A percentile compares a stretch with the other conserved stretches of the same genome.
phyloP scores from a whole-genome alignment of 495 filamentous ascomycete genomes.

The Xeromyces bisporus region DNA sequence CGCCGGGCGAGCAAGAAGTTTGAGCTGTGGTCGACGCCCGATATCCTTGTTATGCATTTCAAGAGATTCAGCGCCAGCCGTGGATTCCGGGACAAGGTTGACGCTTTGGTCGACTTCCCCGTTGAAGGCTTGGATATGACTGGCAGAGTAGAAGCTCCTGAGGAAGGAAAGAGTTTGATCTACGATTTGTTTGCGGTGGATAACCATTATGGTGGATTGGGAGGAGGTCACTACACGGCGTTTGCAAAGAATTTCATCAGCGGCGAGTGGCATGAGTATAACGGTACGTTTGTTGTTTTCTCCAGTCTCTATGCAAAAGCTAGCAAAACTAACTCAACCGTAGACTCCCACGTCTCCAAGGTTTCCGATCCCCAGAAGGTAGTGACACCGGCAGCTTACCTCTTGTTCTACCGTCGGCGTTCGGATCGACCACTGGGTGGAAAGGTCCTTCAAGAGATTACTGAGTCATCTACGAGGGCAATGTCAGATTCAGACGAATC shows the following conservation, averaged over 20 bases:
- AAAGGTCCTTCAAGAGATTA: slow-evolving; percentile 49
- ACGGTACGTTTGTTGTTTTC: slow-evolving; percentile 40
- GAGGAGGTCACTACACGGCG: slow-evolving; percentile 91
- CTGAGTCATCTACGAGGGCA: slow-evolving; percentile 31
- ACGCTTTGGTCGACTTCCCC: slow-evolving; percentile 82
- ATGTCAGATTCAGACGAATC: slow-evolving; percentile 22
- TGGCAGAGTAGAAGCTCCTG: slow-evolving; percentile 55
- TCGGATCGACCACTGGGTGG: slow-evolving; percentile 62
- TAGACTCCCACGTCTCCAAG: slow-evolving; percentile 54
- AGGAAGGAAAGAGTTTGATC: slow-evolving; percentile 59
- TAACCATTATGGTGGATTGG: slow-evolving; percentile 81
- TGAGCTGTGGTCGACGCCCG: slow-evolving; percentile 88
- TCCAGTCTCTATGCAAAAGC: neutral
- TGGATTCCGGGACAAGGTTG: slow-evolving; percentile 69
- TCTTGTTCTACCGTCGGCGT: slow-evolving; percentile 89
- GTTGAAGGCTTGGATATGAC: slow-evolving; percentile 72
- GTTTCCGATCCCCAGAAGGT: slow-evolving; percentile 35
- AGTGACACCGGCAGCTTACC: slow-evolving; percentile 60
- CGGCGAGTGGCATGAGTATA: slow-evolving; percentile 79
- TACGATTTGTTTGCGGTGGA: slow-evolving; percentile 94
- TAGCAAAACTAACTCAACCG: slow-evolving; percentile 4
- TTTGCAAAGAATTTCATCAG: slow-evolving; percentile 82
- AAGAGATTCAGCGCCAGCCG: slow-evolving; percentile 78
- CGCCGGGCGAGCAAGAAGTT: slow-evolving; percentile 87
- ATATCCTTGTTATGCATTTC: slow-evolving; percentile 85